Base-by-base conservation (phyloP, 139 green algal species). In the Auxenochlorella pyrenoidosa region DNA sequence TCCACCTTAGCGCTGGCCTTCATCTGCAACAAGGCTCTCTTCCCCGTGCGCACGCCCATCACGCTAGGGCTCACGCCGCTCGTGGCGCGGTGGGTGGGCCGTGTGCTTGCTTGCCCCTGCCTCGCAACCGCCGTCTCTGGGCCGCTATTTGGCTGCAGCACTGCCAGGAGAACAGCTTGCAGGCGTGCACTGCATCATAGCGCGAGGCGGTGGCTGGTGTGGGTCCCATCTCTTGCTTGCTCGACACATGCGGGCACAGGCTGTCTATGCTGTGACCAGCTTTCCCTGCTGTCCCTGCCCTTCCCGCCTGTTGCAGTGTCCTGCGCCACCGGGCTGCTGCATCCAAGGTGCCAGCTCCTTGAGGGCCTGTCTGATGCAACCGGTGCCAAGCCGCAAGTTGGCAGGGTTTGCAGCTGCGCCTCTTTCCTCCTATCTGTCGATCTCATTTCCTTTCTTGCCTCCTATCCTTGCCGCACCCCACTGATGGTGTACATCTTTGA, bases 1-100 rank as follows among this genome's bases (percentile, higher is more conserved):
- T 94, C 91, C 43, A 85, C 86, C 4, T n/a, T 94, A 30, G 91
- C 90, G 0, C 85, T 95, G 26, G 91, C 92, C 4, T 93, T 95
- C 59, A 72, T 95, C 4, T 93, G 89, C 86, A 95, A 93, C 54
- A 95, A 95, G 54, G 92, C 91, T 13, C 86, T 94, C 1, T 88
- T 95, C 60, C 91, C 91, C 34, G 86, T 95, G 32, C 86, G 92
- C 22, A 85, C 86, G 3, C 92, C 92, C 30, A 79, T 95, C 54
- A 95, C 92, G 24, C 8, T 95, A 12, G 89, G 51, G 5, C 60
- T 95, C 22, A 95, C 92, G 10, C 92, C 92, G 5, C 24, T 79
- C 21, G 91, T 95, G 15, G 92, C 92, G 8, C 88, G 91, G 91
- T 89, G 71, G 79, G 88, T 54, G 75, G 22, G 54, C 54, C 18